Percentiles rank a stretch among this genome's conserved stretches.
Conservation (phyloP, 495 filamentous ascomycete species). For the Patellaria atrata region DNA sequence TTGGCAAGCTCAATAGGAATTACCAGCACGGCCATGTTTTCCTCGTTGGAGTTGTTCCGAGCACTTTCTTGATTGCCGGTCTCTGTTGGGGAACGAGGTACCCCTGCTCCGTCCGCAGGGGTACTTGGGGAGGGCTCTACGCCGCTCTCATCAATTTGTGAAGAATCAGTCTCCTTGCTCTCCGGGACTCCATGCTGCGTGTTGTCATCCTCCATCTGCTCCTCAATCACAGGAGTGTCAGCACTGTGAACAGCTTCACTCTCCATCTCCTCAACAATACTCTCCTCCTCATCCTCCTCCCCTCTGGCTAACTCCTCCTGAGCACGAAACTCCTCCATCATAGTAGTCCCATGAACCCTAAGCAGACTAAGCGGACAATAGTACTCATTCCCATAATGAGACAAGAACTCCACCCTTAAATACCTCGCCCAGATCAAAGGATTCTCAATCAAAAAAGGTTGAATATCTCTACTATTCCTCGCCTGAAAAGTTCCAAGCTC, state of each 20-base stretch:
- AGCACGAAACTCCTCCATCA: slow-evolving; percentile 83
- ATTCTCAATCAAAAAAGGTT: slow-evolving; percentile 84
- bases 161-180: slow-evolving; percentile 15
- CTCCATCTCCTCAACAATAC: slow-evolving; percentile 31
- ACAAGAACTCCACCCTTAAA: slow-evolving; percentile 77
- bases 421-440: slow-evolving; percentile 94
- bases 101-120: too few species aligned
- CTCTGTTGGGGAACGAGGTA: too few species aligned
- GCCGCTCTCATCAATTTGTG: too few species aligned
- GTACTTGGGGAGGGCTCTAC: too few species aligned
- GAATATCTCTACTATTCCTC: slow-evolving; percentile 79
- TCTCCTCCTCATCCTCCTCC: slow-evolving; percentile 39
- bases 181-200: too few species aligned
- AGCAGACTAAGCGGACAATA: slow-evolving; percentile 88
- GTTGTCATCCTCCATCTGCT: too few species aligned
- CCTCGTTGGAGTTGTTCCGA: too few species aligned
- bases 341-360: slow-evolving; percentile 85
- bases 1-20: too few species aligned
- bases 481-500: slow-evolving; percentile 80
- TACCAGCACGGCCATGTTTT: too few species aligned
- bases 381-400: slow-evolving; percentile 89
- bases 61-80: too few species aligned
- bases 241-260: slow-evolving; percentile 16
- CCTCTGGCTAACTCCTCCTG: slow-evolving; percentile 49
- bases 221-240: slow-evolving; percentile 9